Conservation (phyloP, 2,329 filamentous ascomycete genomes). For the Lachnellula arida region DNA sequence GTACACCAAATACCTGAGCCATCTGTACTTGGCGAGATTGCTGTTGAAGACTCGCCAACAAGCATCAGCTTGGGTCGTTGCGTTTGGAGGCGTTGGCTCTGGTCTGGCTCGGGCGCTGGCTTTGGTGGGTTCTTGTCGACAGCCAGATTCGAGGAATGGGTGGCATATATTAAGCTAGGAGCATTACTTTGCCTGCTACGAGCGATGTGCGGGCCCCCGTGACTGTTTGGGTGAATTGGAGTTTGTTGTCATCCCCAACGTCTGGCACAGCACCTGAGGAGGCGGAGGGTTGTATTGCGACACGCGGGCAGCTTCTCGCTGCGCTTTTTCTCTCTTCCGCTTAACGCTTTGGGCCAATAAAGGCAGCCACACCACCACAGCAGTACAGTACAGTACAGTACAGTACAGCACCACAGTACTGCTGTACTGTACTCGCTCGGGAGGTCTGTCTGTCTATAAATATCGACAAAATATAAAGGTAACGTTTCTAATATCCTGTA, state of each 20-base stretch:
- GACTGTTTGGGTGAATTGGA: conserved; percentile 21
- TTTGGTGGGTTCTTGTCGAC: not conserved
- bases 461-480: not conserved
- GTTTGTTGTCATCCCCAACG: conserved; percentile 19
- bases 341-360: not conserved
- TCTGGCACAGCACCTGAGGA: conserved; percentile 6
- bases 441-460: not conserved
- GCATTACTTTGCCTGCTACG: conserved; percentile 12
- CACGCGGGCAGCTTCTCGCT: not conserved
- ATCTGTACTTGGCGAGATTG: conserved; percentile 10
- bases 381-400: not conserved
- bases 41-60: not conserved
- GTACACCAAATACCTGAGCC: conserved; percentile 24
- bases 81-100: conserved; percentile 11
- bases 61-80: conserved; percentile 4
- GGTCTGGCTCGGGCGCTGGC: not conserved
- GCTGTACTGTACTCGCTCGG: not conserved
- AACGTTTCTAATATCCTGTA: not conserved
- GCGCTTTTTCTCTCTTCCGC: not conserved
- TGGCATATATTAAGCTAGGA: conserved; percentile 23
- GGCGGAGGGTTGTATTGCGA: conserved; percentile 7
- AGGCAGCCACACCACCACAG: not conserved
- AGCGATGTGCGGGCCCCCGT: conserved; percentile 17
- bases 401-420: no score
- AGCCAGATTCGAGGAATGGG: conserved; percentile 20